Evolutionary conservation across 371 early-diverging fungal genomes (phyloP), one percentile per base, ranked within the genome.

Genomic region (Smittium mucronatum): DNA sequence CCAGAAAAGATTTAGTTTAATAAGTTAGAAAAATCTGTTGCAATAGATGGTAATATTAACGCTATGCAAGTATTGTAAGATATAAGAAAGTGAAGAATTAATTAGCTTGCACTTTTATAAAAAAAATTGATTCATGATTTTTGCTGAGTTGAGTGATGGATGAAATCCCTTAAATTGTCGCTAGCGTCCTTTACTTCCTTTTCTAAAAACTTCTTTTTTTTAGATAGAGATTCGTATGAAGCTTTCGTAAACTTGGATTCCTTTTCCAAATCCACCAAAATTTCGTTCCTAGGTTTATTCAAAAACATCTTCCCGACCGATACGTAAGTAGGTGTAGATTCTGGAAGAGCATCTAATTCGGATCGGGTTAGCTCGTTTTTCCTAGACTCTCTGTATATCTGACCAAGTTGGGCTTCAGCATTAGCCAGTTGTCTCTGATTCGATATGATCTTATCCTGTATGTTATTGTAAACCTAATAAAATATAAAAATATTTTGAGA

Each of bases 271-370:
- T 86, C 84, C 2, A 76, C 71, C 57, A 85, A 81, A 76, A 89
- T 74, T 1, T 77, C 79, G 34, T 74, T 72, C 67, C 85, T 81
- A 68, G 84, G 83, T 57, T 84, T 82, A 74, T 85, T 86, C 30
- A 86, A 79, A 72, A 89, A 88, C 91, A 89, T 89, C 73, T 90
- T 90, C 35, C 90, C 89, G 69, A 89, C 81, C 29, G 90, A 86
- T 69, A 84, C 85, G 76, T 89, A 90, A 34, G 89, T 84, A 29
- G 83, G 81, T 21, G 84, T 86, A 26, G 81, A 72, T 5, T 73
- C 66, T 63, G 83, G 82, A 21, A 90, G 81, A 0, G 81, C 76
- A 57, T 85, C 83, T 35, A 90, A 78, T 73, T 90, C 90, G 66
- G 83, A 85, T 77, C 82, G 81, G 17, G 90, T 90, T 30, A 90